Evolutionary conservation across 1,284 basidiomycete species (phyloP), one percentile per base, ranked within the genome.

Genomic region (Lignosus rhinocerotis): DNA sequence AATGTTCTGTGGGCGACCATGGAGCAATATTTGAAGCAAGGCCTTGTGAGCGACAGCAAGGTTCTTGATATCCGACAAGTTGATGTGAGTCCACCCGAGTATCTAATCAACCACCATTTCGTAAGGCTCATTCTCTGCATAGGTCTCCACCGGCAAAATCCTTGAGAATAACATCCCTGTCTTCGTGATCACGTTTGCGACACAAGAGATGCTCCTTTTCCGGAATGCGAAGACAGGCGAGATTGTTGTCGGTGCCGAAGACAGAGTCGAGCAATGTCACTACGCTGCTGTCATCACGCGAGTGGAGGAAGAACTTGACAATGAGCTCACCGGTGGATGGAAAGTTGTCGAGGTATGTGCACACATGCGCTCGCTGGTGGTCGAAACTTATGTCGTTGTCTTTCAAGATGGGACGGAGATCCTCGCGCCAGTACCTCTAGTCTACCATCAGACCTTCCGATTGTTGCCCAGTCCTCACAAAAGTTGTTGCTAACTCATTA

Each of bases 1-100:
- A 98, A 98, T 69, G 93, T 99, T 11, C 82, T 98, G 2, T 97
- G 96, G 90, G 96, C 96, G 3, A 97, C 95, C 3, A 92, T 99
- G 85, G 94, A 97, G 67, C 91, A 94, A 66, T 98, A 96, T 75
- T 80, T 97, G 53, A 83, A 86, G 57, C 93, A 96, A 71, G 95
- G 96, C 1, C 82, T 98, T 21, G 79, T 96, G 61, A 92, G 91
- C 62, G 93, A 95, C 70, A 94, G 90, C 72, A 93, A 93, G 72
- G 91, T 96, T 33, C 84, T 98, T 25, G 95, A 97, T 76, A 96
- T 98, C 70, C 88, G 93, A 62, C 89, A 95, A 77, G 94, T 98
- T 48, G 95, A 98, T 73, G 93, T 96, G 69, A 60, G 88, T 76
- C 14, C n/a, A 38, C 36, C 1, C 10, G 14, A 16, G 2, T 12